Evolutionary conservation across 306 rosid genomes (phyloP), one percentile per base, ranked within the genome.

Genomic region (Prunus salicina): DNA sequence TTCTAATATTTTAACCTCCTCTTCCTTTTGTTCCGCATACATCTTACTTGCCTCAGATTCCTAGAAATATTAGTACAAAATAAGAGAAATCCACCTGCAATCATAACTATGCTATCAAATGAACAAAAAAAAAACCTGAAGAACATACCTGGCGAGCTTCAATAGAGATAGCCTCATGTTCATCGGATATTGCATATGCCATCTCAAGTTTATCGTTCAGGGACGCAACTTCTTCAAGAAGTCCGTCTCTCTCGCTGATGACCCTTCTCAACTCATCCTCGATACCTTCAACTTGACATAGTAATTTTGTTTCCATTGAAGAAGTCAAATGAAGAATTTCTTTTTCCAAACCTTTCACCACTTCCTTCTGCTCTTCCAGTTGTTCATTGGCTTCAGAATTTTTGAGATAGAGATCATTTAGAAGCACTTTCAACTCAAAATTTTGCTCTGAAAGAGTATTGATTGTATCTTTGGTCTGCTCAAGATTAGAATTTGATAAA

Each of bases 1-100:
- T 80, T 95, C 98, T 83, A 95, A 86, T 81, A 95, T 92, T 84
- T 85, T 90, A 69, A 92, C 97, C 77, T 95, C 98, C 88, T 92
- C 97, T 83, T 92, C 97, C 90, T 92, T 95, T 75, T 95, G 89
- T 79, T 92, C 93, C 19, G 98, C 96, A 71, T 85, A 88, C 75
- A 86, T 72, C 85, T 95, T 95, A 79, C 95, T 84, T 62, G 93
- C 90, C 85, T 88, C 93, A 13, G 97, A 88, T 78, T 86, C 97
- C 98, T 95, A 74, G 38, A 82, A 60, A 81, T 52, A 73, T 73
- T 34, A 79, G 74, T 64, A 74, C 66, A 78, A 75, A 22, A 20
- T 58, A 78, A 75, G 46, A 69, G 69, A 25, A 65, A 81, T 73
- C 65, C 79, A 61, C 62, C 73, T n/a, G 65, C 53, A 73, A 71